Conservation (phyloP, 2,329 filamentous ascomycete species). For the Sporothrix curviconia region DNA sequence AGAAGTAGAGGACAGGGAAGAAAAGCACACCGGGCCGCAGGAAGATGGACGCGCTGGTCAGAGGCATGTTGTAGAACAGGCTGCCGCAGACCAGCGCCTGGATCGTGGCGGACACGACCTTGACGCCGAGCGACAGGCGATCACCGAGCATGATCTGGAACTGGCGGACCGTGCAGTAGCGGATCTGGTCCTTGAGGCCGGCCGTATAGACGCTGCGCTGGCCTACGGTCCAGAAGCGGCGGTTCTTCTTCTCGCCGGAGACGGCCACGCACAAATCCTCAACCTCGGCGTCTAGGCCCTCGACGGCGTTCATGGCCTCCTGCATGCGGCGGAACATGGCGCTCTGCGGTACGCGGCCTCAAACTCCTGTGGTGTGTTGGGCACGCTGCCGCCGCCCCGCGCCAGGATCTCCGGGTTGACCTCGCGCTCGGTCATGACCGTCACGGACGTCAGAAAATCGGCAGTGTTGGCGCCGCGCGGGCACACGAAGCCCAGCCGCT, state of each 20-base stretch:
- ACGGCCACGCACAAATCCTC: constrained; percentile 9
- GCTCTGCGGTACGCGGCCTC: constrained; percentile 45
- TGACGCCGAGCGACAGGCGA: constrained; percentile 67
- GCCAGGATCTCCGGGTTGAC: constrained; percentile 43
- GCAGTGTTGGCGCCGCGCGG: constrained; percentile 60
- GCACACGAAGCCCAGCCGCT: constrained; percentile 60
- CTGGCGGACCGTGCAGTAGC: constrained; percentile 63
- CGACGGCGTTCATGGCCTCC: constrained; percentile 45
- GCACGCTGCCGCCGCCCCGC: constrained; percentile 32
- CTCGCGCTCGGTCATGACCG: constrained; percentile 47
- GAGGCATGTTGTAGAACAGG: constrained; percentile 63
- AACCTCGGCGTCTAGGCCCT: constrained; percentile 28
- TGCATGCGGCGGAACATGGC: constrained; percentile 37
- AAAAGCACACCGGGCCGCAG: constrained; percentile 42
- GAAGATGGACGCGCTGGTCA: constrained; percentile 58
- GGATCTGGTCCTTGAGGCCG: constrained; percentile 64
- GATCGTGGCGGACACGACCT: constrained; percentile 70
- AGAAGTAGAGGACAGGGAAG: constrained; percentile 48
- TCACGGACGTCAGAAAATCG: constrained; percentile 67
- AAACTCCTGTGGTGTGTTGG: constrained; percentile 57
- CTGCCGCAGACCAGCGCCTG: constrained; percentile 70
- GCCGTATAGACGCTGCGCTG: constrained; percentile 54
- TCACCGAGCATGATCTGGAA: constrained; percentile 75
- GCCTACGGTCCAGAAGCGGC: not conserved
- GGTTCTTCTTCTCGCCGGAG: constrained; percentile 9